Evolutionary conservation across 164 flowering plant genomes (phyloP).

Genomic region (Malania oleifera): DNA sequence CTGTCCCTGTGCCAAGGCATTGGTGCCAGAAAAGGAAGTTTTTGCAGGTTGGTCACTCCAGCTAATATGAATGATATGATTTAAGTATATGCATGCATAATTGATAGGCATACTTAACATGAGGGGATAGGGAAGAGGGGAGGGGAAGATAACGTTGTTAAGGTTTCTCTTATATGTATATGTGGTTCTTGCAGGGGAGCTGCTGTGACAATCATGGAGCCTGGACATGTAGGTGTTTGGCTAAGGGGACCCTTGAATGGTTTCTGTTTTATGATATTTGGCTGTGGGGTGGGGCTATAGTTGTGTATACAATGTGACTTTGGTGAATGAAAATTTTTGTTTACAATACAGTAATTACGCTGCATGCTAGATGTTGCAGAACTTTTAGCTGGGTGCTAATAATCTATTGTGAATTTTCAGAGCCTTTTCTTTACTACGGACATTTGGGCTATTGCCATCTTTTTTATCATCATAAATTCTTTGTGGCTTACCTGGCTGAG

Average conservation of each 20-base stretch:
- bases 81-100: slow-evolving; percentile 27
- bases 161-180: slow-evolving; percentile 89
- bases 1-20: slow-evolving; percentile 98
- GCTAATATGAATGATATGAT: not conserved
- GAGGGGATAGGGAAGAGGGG: slow-evolving; percentile 41
- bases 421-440: slow-evolving; percentile 26
- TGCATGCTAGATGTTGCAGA: slow-evolving; percentile 16
- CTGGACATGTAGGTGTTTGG: slow-evolving; percentile 69
- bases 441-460: slow-evolving; percentile 16
- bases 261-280: slow-evolving; percentile 35
- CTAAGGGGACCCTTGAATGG: slow-evolving; percentile 48
- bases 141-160: slow-evolving; percentile 52
- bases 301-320: slow-evolving; percentile 13
- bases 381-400: slow-evolving; percentile 20
- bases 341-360: slow-evolving; percentile 4
- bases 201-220: slow-evolving; percentile 82
- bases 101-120: slow-evolving; percentile 22
- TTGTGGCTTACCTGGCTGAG: slow-evolving; percentile 8
- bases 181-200: slow-evolving; percentile 99
- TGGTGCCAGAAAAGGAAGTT: slow-evolving; percentile 98
- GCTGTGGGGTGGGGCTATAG: slow-evolving; percentile 57
- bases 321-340: slow-evolving; percentile 2
- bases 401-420: slow-evolving; percentile 27
- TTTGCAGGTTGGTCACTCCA: slow-evolving; percentile 65
- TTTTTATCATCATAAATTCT: slow-evolving; percentile 9